Base-by-base conservation (phyloP, 2,329 filamentous ascomycete genomes). In the Hirsutella minnesotensis region DNA sequence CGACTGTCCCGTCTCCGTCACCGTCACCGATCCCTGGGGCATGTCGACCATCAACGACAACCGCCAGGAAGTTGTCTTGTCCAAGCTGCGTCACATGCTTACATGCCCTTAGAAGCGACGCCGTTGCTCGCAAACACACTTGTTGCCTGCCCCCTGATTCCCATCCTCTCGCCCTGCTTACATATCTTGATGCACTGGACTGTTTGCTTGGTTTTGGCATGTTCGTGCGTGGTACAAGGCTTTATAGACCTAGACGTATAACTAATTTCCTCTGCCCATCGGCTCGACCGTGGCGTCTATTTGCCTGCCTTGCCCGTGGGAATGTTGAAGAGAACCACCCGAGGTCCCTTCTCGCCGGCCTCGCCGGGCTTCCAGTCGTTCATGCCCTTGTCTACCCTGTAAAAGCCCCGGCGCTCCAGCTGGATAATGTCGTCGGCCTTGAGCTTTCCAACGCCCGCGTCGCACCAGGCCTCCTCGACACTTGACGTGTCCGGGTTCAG, bases 381-480 rank as follows among this genome's bases (percentile, higher is more conserved):
- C 22, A 75, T 61, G 9, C 69, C 70, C 65, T 77, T 77, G 65
- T 96, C 90, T 21, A 94, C 81, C 41, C 90, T 75, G 70, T 85
- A 96, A 66, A 86, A 96, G 1, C 89, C 90, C 64, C 90, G 87
- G 47, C 90, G 76, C 71, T 96, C 90, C 38, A 96, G 83, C 69
- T 96, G 92, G 53, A 96, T 87, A 48, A 96, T 90, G 53, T 95
- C 88, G 56, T 87, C 85, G 59, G 79, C 81, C 72, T 87, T 88
- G 38, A 95, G 70, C 48, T 78, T 71, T 0, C 75, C 73, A 1
- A 94, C 82, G 53, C 89, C 94, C 56, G 78, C 81, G 56, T 95
- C 90, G 21, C 86, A 88, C 42, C 86, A 60, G 1, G 84, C 86
- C 50, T 83, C 75, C 41, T 82, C 82, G 63, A 81, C 79, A 44